phyloP scores from a whole-genome alignment of 2,329 filamentous ascomycete species.

The Ustilaginoidea virens region DNA sequence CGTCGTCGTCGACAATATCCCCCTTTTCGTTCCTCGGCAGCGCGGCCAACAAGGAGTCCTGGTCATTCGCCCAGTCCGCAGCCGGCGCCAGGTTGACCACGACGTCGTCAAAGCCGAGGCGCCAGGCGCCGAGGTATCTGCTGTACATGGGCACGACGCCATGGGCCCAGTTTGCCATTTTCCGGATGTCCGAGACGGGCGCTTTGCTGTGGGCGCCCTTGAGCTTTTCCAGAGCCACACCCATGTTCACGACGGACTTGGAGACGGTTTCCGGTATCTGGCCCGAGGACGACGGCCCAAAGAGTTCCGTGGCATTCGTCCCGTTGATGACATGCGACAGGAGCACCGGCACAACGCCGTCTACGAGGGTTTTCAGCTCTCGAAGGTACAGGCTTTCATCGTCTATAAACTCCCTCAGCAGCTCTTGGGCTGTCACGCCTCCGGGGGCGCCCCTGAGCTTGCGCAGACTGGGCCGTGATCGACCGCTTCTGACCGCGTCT shows the following conservation, averaged over 20 bases:
- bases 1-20: slow-evolving; percentile 55
- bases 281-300: slow-evolving; percentile 38
- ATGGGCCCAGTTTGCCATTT: slow-evolving; percentile 68
- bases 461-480: slow-evolving; percentile 64
- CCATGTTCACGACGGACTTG: slow-evolving; percentile 88
- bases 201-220: slow-evolving; percentile 68
- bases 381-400: slow-evolving; percentile 82
- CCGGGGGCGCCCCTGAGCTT: slow-evolving; percentile 52
- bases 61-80: slow-evolving; percentile 34
- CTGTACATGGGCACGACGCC: slow-evolving; percentile 64
- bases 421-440: slow-evolving; percentile 54
- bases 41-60: slow-evolving; percentile 42
- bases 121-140: slow-evolving; percentile 78
- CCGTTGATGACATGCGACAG: slow-evolving; percentile 70
- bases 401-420: slow-evolving; percentile 64
- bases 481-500: slow-evolving; percentile 50
- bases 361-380: slow-evolving; percentile 83
- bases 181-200: slow-evolving; percentile 55
- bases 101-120: slow-evolving; percentile 85
- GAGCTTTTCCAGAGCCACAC: slow-evolving; percentile 71
- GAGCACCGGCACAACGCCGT: slow-evolving; percentile 87
- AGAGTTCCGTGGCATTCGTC: slow-evolving; percentile 49
- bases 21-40: slow-evolving; percentile 48
- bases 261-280: slow-evolving; percentile 48
- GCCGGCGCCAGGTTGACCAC: slow-evolving; percentile 81